Evolutionary conservation across 805 yeast genomes (phyloP).

Genomic region (Metschnikowia anglica): DNA sequence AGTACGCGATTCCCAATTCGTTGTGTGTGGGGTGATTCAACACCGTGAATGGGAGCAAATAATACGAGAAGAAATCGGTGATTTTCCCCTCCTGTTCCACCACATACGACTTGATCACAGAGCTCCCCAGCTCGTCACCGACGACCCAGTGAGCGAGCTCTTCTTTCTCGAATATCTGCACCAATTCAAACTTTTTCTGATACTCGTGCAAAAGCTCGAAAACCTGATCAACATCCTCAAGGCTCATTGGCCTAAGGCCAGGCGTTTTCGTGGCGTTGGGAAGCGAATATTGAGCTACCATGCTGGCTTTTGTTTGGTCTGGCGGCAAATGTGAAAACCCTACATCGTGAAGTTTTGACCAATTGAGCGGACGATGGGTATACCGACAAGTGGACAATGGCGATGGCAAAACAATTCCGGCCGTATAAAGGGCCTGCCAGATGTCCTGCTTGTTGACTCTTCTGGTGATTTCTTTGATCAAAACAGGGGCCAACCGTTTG

Average conservation of each 20-base stretch:
- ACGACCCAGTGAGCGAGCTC: slow-evolving; percentile 84
- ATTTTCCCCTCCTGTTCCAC: slow-evolving; percentile 65
- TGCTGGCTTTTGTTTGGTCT: slow-evolving; percentile 61
- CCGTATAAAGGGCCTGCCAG: slow-evolving; percentile 96
- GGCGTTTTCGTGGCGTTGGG: slow-evolving; percentile 48
- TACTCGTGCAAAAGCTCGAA: slow-evolving; percentile 56
- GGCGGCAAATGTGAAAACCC: slow-evolving; percentile 84
- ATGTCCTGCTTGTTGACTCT: slow-evolving; percentile 79
- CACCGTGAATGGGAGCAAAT: slow-evolving; percentile 83
- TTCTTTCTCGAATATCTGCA: slow-evolving; percentile 63
- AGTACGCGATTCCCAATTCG: slow-evolving; percentile 79
- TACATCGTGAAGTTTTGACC: slow-evolving; percentile 86
- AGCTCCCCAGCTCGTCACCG: slow-evolving; percentile 44
- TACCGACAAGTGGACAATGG: slow-evolving; percentile 88
- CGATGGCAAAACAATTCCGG: slow-evolving; percentile 88
- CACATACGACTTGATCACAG: slow-evolving; percentile 75
- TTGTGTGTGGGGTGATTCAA: slow-evolving; percentile 61
- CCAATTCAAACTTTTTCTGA: slow-evolving; percentile 68
- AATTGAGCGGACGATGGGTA: slow-evolving; percentile 89
- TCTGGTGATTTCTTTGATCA: slow-evolving; percentile 92
- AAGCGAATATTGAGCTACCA: slow-evolving; percentile 61
- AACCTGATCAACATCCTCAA: slow-evolving; percentile 65
- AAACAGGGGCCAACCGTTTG: slow-evolving; percentile 91
- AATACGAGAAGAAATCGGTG: slow-evolving; percentile 89
- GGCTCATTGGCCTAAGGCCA: slow-evolving; percentile 59